Evolutionary conservation across 805 yeast species (phyloP).

Genomic region (Saturnispora sanitii): DNA sequence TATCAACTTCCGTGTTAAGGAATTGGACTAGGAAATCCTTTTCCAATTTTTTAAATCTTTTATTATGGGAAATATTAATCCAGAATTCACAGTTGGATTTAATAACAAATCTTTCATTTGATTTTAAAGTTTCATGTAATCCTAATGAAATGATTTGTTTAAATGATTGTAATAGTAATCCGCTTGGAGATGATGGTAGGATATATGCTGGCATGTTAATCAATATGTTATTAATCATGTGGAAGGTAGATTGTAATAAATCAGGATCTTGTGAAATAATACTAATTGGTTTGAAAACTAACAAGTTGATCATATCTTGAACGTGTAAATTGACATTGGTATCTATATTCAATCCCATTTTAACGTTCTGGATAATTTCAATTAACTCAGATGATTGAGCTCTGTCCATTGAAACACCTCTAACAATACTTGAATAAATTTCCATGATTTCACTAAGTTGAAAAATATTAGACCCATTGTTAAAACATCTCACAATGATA

Average conservation of each 20-base stretch:
- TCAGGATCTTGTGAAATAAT: conserved; percentile 46
- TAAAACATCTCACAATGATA: conserved; percentile 30
- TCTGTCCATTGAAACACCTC: conserved; percentile 25
- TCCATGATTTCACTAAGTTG: conserved; percentile 19
- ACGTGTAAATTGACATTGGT: conserved; percentile 14
- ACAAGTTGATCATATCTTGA: conserved; percentile 28
- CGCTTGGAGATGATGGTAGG: conserved; percentile 21
- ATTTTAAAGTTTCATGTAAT: conserved; percentile 29
- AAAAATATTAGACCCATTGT: conserved; percentile 22
- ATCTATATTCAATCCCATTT: not conserved
- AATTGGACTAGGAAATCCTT: conserved; percentile 3
- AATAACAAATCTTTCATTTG: conserved; percentile 47
- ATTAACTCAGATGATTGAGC: conserved; percentile 1
- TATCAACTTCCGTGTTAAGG: not conserved
- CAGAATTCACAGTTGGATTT: conserved; percentile 47
- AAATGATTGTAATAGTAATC: conserved; percentile 3
- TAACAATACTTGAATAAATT: conserved; percentile 26
- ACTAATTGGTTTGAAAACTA: conserved; percentile 29
- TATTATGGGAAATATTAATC: conserved; percentile 32
- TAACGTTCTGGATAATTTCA: not conserved
- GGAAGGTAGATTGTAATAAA: conserved; percentile 39
- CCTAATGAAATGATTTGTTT: conserved; percentile 14
- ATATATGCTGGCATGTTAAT: conserved; percentile 26
- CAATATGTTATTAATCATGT: conserved; percentile 29
- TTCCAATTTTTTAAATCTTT: conserved; percentile 2